Evolutionary conservation across 768 basidiomycete genomes (phyloP), one percentile per base, ranked within the genome.

Genomic region (Leccinum imitatum): DNA sequence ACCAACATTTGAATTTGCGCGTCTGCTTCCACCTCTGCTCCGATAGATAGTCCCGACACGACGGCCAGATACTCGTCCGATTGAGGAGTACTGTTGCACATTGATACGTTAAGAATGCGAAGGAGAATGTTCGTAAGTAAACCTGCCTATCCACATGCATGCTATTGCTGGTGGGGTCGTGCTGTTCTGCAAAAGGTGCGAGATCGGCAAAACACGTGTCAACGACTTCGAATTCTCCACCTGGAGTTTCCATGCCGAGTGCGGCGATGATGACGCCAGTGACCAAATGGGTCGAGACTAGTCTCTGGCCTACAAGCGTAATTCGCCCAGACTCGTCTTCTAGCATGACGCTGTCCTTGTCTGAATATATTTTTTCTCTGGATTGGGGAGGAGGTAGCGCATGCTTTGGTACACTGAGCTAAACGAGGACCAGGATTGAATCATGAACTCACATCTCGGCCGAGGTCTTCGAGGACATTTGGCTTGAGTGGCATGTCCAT

Each of bases 401-500:
- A 73, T 92, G 91, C 96, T 98, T 69, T 46, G 60, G 53, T 11
- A 53, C 50, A 2, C 33, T 63, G 55, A 58, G 54, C 47, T 33
- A 55, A 57, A 52, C 56, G 58, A 60, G 14, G 33, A 39, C 4
- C 23, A 25, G 15, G 46, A 63, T 61, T 21, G 54, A 51, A 47
- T 55, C 57, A 52, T 21, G 37, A 21, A 80, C 92, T 65, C 69
- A 98, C 97, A 67, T 99, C 95, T 72, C 91, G 83, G 23, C 89
- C 93, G 64, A 98, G 84, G 63, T 99, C 97, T 67, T 94, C 90
- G 62, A 99, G 82, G n/a, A 99, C 91, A 69, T 98, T 98, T 0
- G 96, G 96, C 70, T 99, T 99, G 54, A 98, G 80, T 9, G 95
- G 93, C 97, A 99, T 99, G 61, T 99, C 95, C 87, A 98, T 89